Conservation (phyloP, 208 protist genomes). For the Trypanosomatidae sp. region DNA sequence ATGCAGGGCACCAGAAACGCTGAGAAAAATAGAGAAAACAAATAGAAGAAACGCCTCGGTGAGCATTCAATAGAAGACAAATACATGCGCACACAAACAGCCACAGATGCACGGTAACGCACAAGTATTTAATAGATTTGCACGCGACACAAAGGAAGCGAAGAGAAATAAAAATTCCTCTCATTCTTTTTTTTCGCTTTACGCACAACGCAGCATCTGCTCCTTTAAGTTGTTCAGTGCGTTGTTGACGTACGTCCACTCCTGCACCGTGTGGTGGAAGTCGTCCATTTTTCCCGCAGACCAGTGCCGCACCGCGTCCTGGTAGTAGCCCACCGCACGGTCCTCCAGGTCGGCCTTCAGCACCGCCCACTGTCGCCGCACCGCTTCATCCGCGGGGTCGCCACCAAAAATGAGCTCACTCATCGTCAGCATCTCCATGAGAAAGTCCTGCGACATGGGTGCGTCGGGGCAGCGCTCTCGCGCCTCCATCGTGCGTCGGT, state of each 20-base stretch:
- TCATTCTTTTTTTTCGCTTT: too few relatives aligned
- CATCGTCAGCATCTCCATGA: conserved; percentile 72
- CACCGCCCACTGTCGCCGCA: conserved; percentile 42
- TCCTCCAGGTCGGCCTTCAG: conserved; percentile 66
- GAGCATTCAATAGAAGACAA: too few relatives aligned
- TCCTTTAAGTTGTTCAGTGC: conserved; percentile 63
- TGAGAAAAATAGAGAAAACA: too few relatives aligned
- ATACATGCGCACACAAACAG: too few relatives aligned
- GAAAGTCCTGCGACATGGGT: conserved; percentile 55
- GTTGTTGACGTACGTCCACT: conserved; percentile 86
- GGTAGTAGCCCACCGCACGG: conserved; percentile 56
- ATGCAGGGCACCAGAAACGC: too few relatives aligned
- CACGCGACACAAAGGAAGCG: too few relatives aligned
- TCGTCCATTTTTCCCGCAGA: conserved; percentile 22
- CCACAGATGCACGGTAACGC: too few relatives aligned
- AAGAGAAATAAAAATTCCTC: too few relatives aligned
- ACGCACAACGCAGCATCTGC: too few relatives aligned
- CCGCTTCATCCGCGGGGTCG: conserved; percentile 39
- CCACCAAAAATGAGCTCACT: conserved; percentile 77
- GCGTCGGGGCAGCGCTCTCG: conserved; percentile 26
- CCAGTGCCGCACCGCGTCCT: conserved; percentile 43
- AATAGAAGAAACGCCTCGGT: too few relatives aligned
- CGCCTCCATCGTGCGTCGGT: conserved; percentile 35
- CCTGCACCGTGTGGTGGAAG: conserved; percentile 49
- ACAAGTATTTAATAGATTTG: too few relatives aligned